Percentiles rank a stretch among this genome's conserved stretches.
Evolutionary conservation across 2,329 filamentous ascomycete genomes (phyloP).

Genomic region (Aspergillus luchuensis): DNA sequence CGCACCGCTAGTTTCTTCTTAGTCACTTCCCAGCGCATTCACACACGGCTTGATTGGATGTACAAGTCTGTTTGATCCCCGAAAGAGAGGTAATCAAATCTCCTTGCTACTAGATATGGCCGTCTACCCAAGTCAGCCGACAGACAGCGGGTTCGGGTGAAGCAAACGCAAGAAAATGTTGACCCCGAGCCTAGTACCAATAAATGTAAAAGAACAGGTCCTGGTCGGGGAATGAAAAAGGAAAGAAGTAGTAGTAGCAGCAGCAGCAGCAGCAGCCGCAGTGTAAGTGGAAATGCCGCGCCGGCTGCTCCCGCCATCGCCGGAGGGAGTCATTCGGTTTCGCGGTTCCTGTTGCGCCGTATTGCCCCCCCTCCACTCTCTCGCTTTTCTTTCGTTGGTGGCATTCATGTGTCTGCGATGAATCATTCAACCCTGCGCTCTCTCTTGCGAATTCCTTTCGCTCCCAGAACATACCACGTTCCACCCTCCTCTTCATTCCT

Average conservation of each 20-base stretch:
- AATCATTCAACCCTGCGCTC: conserved; percentile 3
- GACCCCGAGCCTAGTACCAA: neutral
- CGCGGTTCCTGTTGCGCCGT: neutral
- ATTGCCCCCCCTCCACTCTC: neutral
- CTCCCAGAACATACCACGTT: neutral
- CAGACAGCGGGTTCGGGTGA: neutral
- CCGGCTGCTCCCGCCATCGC: neutral
- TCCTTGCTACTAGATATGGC: too few species aligned
- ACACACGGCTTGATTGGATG: too few species aligned
- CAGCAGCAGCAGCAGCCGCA: too few species aligned
- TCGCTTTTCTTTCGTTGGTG: neutral
- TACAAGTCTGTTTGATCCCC: too few species aligned
- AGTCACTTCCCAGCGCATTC: neutral
- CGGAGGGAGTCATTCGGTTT: neutral
- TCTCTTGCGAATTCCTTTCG: neutral
- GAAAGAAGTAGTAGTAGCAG: neutral
- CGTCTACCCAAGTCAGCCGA: too few species aligned
- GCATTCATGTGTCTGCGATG: conserved; percentile 3
- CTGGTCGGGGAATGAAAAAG: neutral
- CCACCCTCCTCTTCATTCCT: neutral
- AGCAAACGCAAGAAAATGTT: neutral
- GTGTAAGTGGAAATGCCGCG: neutral
- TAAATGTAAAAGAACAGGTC: neutral
- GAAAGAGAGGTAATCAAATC: too few species aligned
- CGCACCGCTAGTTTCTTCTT: neutral